phyloP scores from a whole-genome alignment of 306 rosid species.

The Trifolium fragiferum region DNA sequence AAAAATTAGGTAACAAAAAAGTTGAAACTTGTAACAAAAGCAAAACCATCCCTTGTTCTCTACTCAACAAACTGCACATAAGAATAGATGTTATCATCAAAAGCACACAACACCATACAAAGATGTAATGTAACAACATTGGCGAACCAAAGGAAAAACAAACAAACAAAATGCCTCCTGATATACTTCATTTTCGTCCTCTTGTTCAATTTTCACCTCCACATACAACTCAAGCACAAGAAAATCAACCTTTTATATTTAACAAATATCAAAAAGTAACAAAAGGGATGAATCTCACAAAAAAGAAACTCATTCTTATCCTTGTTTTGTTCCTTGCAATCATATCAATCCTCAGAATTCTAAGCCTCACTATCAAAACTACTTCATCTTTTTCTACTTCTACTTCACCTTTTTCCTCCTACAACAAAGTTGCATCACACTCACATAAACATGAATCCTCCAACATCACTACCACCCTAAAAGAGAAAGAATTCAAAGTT shows the following conservation, averaged over 20 bases:
- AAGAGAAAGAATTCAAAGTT: conserved; percentile 70
- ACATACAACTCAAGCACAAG: conserved; percentile 42
- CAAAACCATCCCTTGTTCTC: conserved; percentile 66
- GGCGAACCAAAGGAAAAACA: conserved; percentile 33
- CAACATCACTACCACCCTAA: conserved; percentile 41
- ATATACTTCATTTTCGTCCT: conserved; percentile 57
- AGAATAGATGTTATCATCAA: conserved; percentile 46
- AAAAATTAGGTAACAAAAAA: conserved; percentile 53
- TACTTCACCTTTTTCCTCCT: conserved; percentile 39
- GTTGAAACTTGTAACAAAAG: conserved; percentile 66
- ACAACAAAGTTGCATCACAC: conserved; percentile 36
- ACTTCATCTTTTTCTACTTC: conserved; percentile 55
- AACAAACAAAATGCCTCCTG: conserved; percentile 70
- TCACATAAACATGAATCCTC: conserved; percentile 29
- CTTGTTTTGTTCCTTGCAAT: conserved; percentile 69
- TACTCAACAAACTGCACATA: conserved; percentile 57
- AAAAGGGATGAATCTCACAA: conserved; percentile 60
- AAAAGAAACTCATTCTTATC: conserved; percentile 68
- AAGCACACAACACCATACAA: conserved; percentile 43
- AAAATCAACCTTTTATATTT: conserved; percentile 40
- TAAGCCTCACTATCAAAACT: conserved; percentile 60
- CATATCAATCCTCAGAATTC: conserved; percentile 65
- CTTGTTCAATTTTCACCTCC: conserved; percentile 55
- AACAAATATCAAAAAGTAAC: conserved; percentile 47
- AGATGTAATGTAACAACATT: conserved; percentile 37